These are phyloP conservation scores for Infundibulicybe gibba DNA, from an alignment of 768 basidiomycete species.

Conservation along the genomic window DNA sequence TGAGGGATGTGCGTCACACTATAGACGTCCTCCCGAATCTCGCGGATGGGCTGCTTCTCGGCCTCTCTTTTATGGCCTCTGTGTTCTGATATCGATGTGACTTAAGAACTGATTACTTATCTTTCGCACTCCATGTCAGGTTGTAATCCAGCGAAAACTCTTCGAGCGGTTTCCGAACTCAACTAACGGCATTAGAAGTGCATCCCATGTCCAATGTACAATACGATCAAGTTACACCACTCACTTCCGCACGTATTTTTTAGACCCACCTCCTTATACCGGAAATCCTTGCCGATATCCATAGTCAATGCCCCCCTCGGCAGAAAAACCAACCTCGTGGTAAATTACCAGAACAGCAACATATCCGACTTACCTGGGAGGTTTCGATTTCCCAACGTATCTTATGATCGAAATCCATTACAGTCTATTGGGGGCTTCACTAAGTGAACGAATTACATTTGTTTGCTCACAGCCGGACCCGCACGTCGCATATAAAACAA, in stretches of 20 bases:
- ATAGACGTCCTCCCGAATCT: slow-evolving; percentile 10
- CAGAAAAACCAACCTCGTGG: slow-evolving; percentile 20
- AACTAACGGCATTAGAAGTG: slow-evolving; percentile 15
- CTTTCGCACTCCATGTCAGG: slow-evolving; percentile 8
- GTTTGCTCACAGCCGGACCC: background rate
- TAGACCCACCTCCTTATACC: slow-evolving; percentile 11
- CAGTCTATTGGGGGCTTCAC: slow-evolving; percentile 14
- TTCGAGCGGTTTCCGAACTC: slow-evolving; percentile 4
- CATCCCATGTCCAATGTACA: slow-evolving; percentile 11
- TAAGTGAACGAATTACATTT: slow-evolving; percentile 5
- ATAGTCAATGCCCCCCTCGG: slow-evolving; percentile 19
- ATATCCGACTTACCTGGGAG: slow-evolving; percentile 13
- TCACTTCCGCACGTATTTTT: slow-evolving; percentile 11
- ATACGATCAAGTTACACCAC: too few relatives aligned
- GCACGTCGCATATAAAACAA: background rate
- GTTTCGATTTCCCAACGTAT: slow-evolving; percentile 13
- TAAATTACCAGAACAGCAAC: slow-evolving; percentile 10
- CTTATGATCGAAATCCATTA: slow-evolving; percentile 15
- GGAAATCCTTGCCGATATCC: slow-evolving; percentile 16
- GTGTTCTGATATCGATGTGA: slow-evolving; percentile 6
- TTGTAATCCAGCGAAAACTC: slow-evolving; percentile 8
- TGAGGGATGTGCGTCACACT: too few relatives aligned
- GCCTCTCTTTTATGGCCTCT: slow-evolving; percentile 8
- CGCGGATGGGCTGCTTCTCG: slow-evolving; percentile 7
- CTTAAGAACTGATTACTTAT: slow-evolving; percentile 5